These are phyloP conservation scores for Eutrema heterophyllum DNA, from an alignment of 345 rosid genomes.

Conservation along the genomic window DNA sequence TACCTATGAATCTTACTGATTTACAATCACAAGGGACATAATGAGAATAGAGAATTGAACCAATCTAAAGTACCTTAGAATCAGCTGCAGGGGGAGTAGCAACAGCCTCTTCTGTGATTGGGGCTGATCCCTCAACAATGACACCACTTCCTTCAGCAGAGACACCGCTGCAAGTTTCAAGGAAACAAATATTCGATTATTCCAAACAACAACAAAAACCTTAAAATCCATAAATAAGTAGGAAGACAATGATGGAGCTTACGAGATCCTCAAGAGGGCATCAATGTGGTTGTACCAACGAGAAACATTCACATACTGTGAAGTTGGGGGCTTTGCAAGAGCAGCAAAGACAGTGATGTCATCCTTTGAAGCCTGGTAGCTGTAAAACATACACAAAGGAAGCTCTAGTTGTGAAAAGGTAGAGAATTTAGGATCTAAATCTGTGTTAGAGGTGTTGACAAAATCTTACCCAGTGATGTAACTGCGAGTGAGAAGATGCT, in stretches of 20 bases:
- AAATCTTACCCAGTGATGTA: conserved; percentile 58
- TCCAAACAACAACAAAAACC: background rate
- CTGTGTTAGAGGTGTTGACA: background rate
- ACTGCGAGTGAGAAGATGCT: conserved; percentile 78
- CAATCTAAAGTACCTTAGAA: conserved; percentile 43
- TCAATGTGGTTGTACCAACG: conserved; percentile 89
- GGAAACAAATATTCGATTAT: background rate
- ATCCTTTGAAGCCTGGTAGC: conserved; percentile 94
- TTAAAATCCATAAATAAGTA: background rate
- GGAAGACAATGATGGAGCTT: conserved; percentile 26
- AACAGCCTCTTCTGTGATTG: conserved; percentile 45
- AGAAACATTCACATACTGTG: conserved; percentile 53
- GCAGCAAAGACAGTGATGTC: conserved; percentile 50
- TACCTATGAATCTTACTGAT: background rate
- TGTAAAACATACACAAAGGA: conserved; percentile 11
- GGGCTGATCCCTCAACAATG: conserved; percentile 51
- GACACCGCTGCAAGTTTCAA: conserved; percentile 47
- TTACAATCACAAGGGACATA: background rate
- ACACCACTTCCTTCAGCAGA: conserved; percentile 86
- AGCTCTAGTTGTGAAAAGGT: background rate
- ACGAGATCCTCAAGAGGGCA: conserved; percentile 92
- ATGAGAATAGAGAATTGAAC: background rate
- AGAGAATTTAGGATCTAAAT: background rate
- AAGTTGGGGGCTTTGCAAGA: conserved; percentile 45
- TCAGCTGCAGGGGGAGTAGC: conserved; percentile 81